Base-by-base conservation (phyloP, 2,329 filamentous ascomycete genomes). In the Alternaria angustiovoidea region DNA sequence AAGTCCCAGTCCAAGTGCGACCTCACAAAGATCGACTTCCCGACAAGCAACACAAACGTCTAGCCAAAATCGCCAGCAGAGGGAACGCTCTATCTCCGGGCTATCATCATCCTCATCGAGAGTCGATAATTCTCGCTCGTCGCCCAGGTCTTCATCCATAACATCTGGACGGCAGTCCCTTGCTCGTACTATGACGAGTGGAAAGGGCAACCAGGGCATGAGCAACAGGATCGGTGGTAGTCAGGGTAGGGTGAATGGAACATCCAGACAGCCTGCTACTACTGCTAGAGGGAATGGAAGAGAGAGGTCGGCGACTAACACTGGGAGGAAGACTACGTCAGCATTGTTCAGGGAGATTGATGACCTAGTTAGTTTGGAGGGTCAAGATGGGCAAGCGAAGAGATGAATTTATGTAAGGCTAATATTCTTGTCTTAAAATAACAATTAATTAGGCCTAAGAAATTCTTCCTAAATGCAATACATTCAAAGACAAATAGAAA, bases 261-360 rank as follows among this genome's bases (percentile, higher is more conserved):
- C 26, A 2, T 34, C 32, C 8, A 46, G 42, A 8, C 42, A 41
- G 28, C 12, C n/a, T 32, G 26, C 30, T 34, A 8, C 32, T 41
- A 12, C 0, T 38, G 7, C 24, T 24, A 2, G 49, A 26, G 32
- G 20, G 11, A 47, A 44, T 39, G 57, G 38, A 14, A 34, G 52
- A 24, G 30, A n/a, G 20, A 59, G 28, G 42, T 32, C 24, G 11
- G 52, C 20, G 16, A 43, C 44, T 16, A 54, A n/a, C 14, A 30
- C 16, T 32, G 51, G 44, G 1, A 66, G 63, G 6, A 71, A 68
- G 30, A 75, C 68, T 4, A 74, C 62, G 7, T 77, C 73, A 4
- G 63, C 59, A n/a, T 42, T 74, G 7, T 67, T 68, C 32, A 67
- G 66, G 11, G 72, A 76, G 39, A 65, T 77, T n/a, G 73, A 74